phyloP scores from a whole-genome alignment of 2,329 filamentous ascomycete genomes.

The Teratosphaeria viscida region DNA sequence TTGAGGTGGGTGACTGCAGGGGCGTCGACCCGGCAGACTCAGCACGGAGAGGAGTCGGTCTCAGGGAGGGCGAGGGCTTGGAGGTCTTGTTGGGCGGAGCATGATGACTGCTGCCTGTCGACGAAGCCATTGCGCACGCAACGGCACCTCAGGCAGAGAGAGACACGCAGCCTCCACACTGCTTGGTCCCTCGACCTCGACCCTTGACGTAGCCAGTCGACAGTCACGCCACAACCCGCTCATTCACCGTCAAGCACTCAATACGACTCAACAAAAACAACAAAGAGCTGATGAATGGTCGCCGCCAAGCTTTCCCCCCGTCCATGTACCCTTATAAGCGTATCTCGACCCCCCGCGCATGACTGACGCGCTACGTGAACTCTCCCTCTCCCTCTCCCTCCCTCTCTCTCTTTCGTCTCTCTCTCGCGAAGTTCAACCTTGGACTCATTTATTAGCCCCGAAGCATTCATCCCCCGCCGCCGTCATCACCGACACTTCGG shows the following conservation, averaged over 20 bases:
- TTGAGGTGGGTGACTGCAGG: conserved; percentile 11
- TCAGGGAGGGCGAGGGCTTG: conserved; percentile 7
- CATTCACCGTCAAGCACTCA: neutral
- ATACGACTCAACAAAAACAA: neutral
- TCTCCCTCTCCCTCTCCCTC: neutral
- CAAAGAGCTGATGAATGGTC: neutral
- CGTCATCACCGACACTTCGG: neutral
- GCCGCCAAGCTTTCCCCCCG: neutral
- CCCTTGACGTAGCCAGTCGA: neutral
- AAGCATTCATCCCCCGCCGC: neutral
- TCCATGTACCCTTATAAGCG: too few relatives aligned
- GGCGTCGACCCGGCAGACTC: conserved; percentile 16
- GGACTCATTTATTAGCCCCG: neutral
- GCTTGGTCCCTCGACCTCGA: neutral
- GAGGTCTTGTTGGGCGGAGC: neutral
- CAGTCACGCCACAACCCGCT: neutral
- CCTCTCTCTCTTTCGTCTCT: neutral
- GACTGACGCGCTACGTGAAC: neutral
- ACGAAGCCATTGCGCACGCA: neutral
- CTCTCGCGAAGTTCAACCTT: neutral
- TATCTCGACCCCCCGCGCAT: neutral
- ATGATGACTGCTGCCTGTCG: neutral
- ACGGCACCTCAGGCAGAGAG: neutral
- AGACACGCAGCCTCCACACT: neutral
- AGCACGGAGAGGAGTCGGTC: conserved; percentile 7